These are phyloP conservation scores for Lolium rigidum DNA, from an alignment of 176 grass and related monocot genomes.

Conservation along the genomic window DNA sequence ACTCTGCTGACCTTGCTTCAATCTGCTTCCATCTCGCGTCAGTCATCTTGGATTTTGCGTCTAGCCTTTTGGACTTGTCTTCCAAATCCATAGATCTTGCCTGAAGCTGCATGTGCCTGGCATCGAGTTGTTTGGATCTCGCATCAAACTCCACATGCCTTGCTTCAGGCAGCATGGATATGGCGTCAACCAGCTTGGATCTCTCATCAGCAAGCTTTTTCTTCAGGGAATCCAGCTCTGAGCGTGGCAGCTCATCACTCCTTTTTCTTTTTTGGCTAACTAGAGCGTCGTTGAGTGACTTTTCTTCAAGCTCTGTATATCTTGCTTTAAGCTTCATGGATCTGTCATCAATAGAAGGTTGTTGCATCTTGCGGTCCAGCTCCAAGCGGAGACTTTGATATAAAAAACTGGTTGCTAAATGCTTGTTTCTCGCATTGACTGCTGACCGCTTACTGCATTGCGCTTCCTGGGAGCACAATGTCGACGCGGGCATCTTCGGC, in stretches of 20 bases:
- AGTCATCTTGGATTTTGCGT: not conserved
- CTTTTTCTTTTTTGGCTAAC: constrained; percentile 25
- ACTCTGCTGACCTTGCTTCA: not conserved
- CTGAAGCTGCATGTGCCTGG: not conserved
- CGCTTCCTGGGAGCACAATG: not conserved
- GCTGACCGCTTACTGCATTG: not conserved
- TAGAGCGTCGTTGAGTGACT: constrained; percentile 40
- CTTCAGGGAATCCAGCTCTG: not conserved
- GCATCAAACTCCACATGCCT: not conserved
- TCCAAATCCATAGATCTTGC: not conserved
- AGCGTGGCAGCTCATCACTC: not conserved
- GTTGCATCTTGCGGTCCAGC: not conserved
- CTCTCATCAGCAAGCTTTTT: not conserved
- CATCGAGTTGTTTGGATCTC: not conserved
- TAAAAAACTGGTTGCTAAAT: not conserved
- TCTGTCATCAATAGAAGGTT: not conserved
- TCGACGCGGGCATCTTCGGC: not conserved
- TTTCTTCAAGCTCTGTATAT: not conserved
- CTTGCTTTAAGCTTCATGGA: not conserved
- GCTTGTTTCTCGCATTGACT: not conserved
- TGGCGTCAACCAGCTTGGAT: not conserved
- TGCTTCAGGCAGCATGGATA: not conserved
- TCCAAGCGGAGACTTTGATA: not conserved
- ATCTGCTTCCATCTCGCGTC: not conserved
- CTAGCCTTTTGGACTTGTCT: not conserved